Conservation (phyloP, 2,329 filamentous ascomycete species). For the Aciculosporium take region DNA sequence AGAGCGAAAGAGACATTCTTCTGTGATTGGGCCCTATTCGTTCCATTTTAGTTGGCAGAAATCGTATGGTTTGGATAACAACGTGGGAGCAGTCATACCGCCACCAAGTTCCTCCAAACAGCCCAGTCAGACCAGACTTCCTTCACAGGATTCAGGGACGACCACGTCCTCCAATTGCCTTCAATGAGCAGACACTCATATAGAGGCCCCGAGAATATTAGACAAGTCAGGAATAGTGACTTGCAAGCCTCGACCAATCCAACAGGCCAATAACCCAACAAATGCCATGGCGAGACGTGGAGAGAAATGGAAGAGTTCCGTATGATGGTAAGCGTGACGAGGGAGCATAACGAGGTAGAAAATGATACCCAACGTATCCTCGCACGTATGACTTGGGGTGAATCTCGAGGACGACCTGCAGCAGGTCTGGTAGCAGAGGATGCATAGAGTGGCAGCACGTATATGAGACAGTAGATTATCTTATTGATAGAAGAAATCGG, state of each 20-base stretch:
- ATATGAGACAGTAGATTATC: conserved; percentile 74
- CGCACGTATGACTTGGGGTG: conserved; percentile 75
- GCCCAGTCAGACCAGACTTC: conserved; percentile 59
- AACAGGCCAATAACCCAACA: conserved; percentile 72
- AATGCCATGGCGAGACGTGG: conserved; percentile 31
- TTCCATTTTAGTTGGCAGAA: conserved; percentile 1
- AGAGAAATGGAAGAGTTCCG: background rate
- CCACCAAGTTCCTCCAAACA: conserved; percentile 74
- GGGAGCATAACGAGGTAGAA: conserved; percentile 55
- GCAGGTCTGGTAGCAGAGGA: conserved; percentile 69
- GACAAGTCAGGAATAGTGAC: conserved; percentile 54
- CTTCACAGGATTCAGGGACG: conserved; percentile 38
- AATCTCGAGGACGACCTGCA: conserved; percentile 65
- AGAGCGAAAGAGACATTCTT: conserved; percentile 88
- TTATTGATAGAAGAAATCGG: conserved; percentile 2
- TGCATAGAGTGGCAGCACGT: conserved; percentile 84
- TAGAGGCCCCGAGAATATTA: conserved; percentile 73
- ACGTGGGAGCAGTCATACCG: conserved; percentile 38
- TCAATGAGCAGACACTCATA: conserved; percentile 68
- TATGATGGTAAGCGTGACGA: conserved; percentile 54
- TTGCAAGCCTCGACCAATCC: conserved; percentile 48
- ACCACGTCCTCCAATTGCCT: conserved; percentile 52
- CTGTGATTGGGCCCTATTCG: conserved; percentile 66
- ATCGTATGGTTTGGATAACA: background rate
- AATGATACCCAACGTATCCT: conserved; percentile 67